Evolutionary conservation across 2,329 filamentous ascomycete genomes (phyloP), one percentile per base, ranked within the genome.

Genomic region (Scedosporium apiospermum): DNA sequence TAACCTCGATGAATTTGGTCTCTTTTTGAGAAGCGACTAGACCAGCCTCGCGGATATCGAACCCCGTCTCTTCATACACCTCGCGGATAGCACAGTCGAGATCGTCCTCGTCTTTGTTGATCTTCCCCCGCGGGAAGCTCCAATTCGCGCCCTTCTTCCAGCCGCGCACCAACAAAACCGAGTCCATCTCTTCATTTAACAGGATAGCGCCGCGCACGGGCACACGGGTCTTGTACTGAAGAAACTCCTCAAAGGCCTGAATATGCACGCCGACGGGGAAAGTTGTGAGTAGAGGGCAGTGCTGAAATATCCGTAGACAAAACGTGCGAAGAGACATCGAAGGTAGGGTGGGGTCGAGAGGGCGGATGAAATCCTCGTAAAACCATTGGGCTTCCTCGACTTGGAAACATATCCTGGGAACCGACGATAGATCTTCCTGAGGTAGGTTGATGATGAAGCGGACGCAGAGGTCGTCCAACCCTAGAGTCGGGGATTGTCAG

Each of bases 301-400:
- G 93, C 69, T 93, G 88, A 73, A 98, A 97, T 69, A 99, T 96
- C 68, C 88, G 86, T 64, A 96, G 81, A 69, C 90, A 93, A 76
- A 99, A 99, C 60, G 82, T 87, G 67, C 90, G 88, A 41, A 99
- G 82, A 57, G 87, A 86, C 81, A 98, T 88, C 62, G 89, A 92
- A 4, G 95, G 95, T 10, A 99, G 82, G 46, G 83, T 83, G 61
- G 92, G 88, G 75, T 97, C 90, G 66, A 95, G 81, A 46, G 93
- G 93, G 58, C 95, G 90, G 73, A 99, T 91, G 73, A 99, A 99
- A 76, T 99, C 95, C 80, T 99, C 95, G 84, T 99, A 99, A 77
- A 96, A 99, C 95, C 95, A 99, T 86, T 99, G 96, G 69, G 95
- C 95, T 77, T 99, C 96, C 76, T 99, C 95, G 69, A 99, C 90